These are phyloP conservation scores for Fusarium succisae DNA, from an alignment of 2,329 filamentous ascomycete species.

Conservation along the genomic window DNA sequence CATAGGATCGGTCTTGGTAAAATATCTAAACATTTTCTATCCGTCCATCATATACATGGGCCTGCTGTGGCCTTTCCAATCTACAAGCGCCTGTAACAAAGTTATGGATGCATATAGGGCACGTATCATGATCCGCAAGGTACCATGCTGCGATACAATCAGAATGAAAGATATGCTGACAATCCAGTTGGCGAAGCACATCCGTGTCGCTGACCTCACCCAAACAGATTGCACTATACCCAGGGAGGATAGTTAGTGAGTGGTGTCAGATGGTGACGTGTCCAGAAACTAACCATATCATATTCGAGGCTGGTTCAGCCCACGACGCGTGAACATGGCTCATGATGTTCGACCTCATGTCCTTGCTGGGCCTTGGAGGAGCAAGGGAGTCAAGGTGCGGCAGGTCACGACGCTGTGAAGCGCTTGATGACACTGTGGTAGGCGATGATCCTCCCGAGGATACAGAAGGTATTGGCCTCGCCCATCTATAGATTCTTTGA, in stretches of 20 bases:
- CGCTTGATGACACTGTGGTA: neutral
- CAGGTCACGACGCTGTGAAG: neutral
- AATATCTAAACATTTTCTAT: neutral
- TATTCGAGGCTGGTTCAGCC: neutral
- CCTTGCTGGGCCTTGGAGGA: neutral
- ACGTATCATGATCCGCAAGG: neutral
- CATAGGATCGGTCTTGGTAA: no score
- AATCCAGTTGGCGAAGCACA: neutral
- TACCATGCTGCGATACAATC: neutral
- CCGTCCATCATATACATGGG: neutral
- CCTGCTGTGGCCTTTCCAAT: neutral
- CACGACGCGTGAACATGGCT: neutral
- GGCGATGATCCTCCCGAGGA: neutral
- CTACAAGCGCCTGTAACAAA: neutral
- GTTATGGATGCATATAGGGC: neutral
- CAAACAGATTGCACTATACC: neutral
- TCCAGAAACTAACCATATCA: neutral
- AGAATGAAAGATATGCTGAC: neutral
- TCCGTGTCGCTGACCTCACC: neutral
- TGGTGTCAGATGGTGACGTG: rapidly evolving
- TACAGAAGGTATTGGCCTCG: neutral
- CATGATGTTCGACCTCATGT: neutral
- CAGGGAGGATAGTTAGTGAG: neutral
- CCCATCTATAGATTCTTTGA: neutral
- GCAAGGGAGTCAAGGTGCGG: neutral